Base-by-base conservation (phyloP, 1,284 basidiomycete genomes). In the Hemileia vastatrix region DNA sequence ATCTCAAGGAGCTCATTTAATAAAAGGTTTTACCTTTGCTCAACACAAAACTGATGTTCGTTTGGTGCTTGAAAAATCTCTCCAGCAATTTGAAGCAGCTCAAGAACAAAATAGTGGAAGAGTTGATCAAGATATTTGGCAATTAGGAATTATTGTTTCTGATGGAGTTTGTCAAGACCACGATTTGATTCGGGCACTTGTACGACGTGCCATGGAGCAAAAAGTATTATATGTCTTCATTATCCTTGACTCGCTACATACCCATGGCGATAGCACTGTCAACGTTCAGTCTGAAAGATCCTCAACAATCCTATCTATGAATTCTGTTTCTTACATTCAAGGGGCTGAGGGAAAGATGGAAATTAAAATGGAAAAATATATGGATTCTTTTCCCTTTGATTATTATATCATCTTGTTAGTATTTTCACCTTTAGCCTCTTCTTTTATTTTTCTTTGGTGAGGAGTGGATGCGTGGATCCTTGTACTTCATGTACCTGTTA, bases 111-210 rank as follows among this genome's bases (percentile, higher is more conserved):
- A 80, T 32, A 87, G 90, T 31, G 79, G 67, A 89, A 49, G 86
- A 87, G 70, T 80, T 81, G 57, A 81, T 83, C 33, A 77, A 81
- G 92, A 97, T 67, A 81, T 98, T 23, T 98, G 95, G 95, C 95
- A 99, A 76, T 82, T 99, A 58, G 84, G 96, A 77, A 92, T 98
- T 78, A 95, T 99, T 80, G 91, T 98, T 67, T 97, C 93, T 18
- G 95, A 99, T 75, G 95, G 95, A 32, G 89, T 97, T 67, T 97
- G 93, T 76, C 91, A 97, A 77, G 90, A 97, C 74, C 93, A 97
- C 75, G 88, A 91, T 51, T 81, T 82, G 68, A 80, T 98, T 53
- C 83, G 87, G 36, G 85, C 86, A 2, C 78, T 92, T 36, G 79
- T 98, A 33, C 83, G 95, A 45, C 84, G 84, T 68, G 95, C 94